Base-by-base conservation (phyloP, 352 stramenopile species). In the Phytophthora rubi region DNA sequence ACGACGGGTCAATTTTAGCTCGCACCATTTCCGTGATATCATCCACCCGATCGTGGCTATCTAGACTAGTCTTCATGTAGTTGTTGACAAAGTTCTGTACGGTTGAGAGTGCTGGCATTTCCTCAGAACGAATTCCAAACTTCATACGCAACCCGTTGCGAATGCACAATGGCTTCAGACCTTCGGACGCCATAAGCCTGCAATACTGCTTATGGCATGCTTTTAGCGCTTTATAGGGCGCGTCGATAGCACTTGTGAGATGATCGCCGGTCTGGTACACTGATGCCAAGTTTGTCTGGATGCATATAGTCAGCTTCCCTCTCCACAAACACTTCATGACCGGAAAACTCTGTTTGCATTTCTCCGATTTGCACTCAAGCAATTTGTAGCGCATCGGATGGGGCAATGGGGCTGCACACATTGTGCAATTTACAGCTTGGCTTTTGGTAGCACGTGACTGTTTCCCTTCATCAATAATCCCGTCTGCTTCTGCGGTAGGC, bases 201-300 rank as follows among this genome's bases (percentile, higher is more conserved):
- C 47, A 65, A 13, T 65, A 65, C 18, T 56, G 30, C 18, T 65
- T 65, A 23, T 65, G 47, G 4, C 35, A 15, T 2, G 8, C 35
- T 15, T 44, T 44, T 9, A 44, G 35, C 35, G 35, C 35, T 15
- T 15, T 9, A 44, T 6, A 6, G 8, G 35, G 35, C 8, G 35
- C 35, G 35, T 21, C 13, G 1, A 9, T 2, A 2, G 8, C 8
- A 44, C 35, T 44, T 44, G 35, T 15, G 13, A 44, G 13, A 4
- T 44, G 35, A 15, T 44, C 13, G 8, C 2, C 35, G 13, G 35
- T 15, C 13, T 44, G 8, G 35, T 44, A 44, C 8, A 44, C 13
- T 2, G 8, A 15, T 44, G 35, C 35, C 13, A 15, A 15, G 8
- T 44, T 44, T 4, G 35, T 44, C 35, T 44, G 8, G 35, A 0